Percentiles rank a stretch among this genome's conserved stretches.
Conservation (phyloP, 192 early-diverging fungal species). For the Umbelopsis isabellina region DNA sequence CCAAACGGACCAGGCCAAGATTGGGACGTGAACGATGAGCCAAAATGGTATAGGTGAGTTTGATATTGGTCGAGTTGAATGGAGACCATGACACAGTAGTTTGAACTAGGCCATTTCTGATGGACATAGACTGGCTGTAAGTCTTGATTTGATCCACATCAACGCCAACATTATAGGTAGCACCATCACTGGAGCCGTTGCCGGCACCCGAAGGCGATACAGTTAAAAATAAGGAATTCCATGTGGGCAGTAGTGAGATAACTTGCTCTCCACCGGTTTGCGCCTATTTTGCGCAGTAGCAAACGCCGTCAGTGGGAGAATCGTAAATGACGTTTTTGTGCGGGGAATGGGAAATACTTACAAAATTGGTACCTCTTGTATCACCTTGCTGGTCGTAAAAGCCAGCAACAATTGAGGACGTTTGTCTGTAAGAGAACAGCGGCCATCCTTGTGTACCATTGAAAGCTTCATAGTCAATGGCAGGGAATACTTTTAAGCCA, state of each 20-base stretch:
- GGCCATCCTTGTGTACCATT: conserved; percentile 44
- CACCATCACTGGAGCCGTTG: neutral
- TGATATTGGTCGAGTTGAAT: conserved; percentile 26
- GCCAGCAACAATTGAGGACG: conserved; percentile 40
- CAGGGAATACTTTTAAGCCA: conserved; percentile 33
- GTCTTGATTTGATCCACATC: conserved; percentile 30
- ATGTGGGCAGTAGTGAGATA: conserved; percentile 38
- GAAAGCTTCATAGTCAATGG: conserved; percentile 25
- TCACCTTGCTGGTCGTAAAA: conserved; percentile 34
- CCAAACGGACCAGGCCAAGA: conserved; percentile 39
- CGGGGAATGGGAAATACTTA: conserved; percentile 20
- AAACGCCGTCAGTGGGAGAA: neutral
- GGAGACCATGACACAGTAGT: conserved; percentile 35
- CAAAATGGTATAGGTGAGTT: conserved; percentile 34
- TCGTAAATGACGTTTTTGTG: too few species aligned
- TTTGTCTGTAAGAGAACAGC: conserved; percentile 37
- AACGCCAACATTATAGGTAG: conserved; percentile 37
- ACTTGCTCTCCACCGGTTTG: conserved; percentile 44
- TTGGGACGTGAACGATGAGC: conserved; percentile 40
- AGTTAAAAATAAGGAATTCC: conserved; percentile 34
- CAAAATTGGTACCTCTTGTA: conserved; percentile 42
- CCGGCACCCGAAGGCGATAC: conserved; percentile 18
- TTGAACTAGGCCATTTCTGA: conserved; percentile 39
- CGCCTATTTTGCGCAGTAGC: conserved; percentile 3
- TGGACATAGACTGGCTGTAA: conserved; percentile 36